Conservation (phyloP, 1,284 basidiomycete species). For the Omphalotus olearius region DNA sequence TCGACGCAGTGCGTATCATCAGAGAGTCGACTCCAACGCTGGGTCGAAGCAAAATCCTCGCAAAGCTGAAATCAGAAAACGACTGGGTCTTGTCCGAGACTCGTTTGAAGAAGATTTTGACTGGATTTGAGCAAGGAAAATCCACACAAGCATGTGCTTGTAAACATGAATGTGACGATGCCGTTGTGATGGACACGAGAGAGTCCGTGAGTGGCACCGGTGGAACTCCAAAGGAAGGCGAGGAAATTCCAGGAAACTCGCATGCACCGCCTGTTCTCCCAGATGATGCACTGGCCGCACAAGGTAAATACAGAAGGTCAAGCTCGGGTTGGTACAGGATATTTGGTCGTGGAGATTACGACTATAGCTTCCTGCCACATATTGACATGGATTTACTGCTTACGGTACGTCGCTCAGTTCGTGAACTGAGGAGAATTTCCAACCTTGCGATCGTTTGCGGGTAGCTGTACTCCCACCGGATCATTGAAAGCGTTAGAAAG, state of each 20-base stretch:
- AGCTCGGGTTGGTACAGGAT: not conserved
- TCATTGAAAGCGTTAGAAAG: not conserved
- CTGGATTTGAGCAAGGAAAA: not conserved
- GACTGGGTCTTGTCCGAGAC: constrained; percentile 1
- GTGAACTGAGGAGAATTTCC: not conserved
- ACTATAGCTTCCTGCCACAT: not conserved
- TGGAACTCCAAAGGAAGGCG: not conserved
- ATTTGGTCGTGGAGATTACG: not conserved
- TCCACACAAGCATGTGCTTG: too few species aligned
- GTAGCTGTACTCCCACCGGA: not conserved
- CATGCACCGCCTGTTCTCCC: not conserved
- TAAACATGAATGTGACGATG: not conserved
- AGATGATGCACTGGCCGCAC: not conserved
- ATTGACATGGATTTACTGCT: not conserved
- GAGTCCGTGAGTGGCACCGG: not conserved
- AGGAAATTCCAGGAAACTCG: not conserved
- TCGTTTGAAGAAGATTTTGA: not conserved
- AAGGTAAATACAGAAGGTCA: not conserved
- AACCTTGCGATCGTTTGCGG: not conserved
- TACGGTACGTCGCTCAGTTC: not conserved
- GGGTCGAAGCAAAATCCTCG: not conserved
- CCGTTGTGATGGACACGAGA: not conserved
- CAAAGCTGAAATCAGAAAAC: not conserved
- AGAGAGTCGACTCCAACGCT: not conserved
- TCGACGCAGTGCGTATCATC: not conserved